phyloP scores from a whole-genome alignment of 768 basidiomycete genomes.

The Albatrellus ellisii region DNA sequence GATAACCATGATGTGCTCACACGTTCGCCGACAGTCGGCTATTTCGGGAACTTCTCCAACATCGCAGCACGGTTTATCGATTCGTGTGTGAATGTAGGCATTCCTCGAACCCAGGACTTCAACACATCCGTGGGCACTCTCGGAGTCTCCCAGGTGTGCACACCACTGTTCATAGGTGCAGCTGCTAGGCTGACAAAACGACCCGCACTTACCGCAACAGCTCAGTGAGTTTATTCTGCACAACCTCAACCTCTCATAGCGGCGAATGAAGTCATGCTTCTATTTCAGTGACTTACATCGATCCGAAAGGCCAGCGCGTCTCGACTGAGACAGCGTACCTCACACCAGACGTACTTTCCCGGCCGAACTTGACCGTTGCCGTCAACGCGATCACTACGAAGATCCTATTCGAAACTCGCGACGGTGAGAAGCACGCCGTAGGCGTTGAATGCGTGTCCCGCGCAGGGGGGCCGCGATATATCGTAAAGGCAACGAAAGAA shows the following conservation, averaged over 20 bases:
- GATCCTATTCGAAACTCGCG: conserved; percentile 31
- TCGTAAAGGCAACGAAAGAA: conserved; percentile 39
- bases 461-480: conserved; percentile 27
- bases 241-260: background rate
- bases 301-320: conserved; percentile 36
- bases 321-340: conserved; percentile 58
- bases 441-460: conserved; percentile 44
- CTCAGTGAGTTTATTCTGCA: conserved; percentile 15
- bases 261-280: conserved; percentile 7
- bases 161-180: background rate
- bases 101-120: conserved; percentile 41
- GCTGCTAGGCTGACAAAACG: background rate
- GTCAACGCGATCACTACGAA: conserved; percentile 43
- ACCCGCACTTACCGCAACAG: conserved; percentile 10
- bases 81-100: conserved; percentile 35
- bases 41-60: conserved; percentile 33
- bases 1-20: conserved; percentile 4
- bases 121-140: conserved; percentile 42
- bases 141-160: conserved; percentile 46
- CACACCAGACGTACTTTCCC: conserved; percentile 44
- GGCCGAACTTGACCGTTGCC: conserved; percentile 53
- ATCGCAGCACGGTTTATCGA: conserved; percentile 40
- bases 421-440: conserved; percentile 30
- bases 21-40: conserved; percentile 32
- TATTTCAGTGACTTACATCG: conserved; percentile 51